phyloP scores from a whole-genome alignment of 2,329 filamentous ascomycete genomes.

The Didymella arachidicola region DNA sequence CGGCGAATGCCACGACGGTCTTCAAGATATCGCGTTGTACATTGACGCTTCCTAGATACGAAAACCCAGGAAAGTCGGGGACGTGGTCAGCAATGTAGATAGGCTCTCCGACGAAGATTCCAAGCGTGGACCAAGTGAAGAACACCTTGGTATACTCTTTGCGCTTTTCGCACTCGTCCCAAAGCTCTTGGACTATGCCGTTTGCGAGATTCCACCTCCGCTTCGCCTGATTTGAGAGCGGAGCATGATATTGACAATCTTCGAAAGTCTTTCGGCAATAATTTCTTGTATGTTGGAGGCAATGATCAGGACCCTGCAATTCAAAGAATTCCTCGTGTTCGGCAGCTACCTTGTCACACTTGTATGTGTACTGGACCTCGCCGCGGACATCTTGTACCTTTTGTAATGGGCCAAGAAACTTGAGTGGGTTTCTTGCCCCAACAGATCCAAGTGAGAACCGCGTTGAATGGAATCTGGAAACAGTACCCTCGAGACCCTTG shows the following conservation, averaged over 20 bases:
- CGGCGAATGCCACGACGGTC: conserved; percentile 34
- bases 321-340: conserved; percentile 34
- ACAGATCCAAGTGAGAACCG: conserved; percentile 33
- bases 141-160: conserved; percentile 29
- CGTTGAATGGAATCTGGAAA: conserved; percentile 23
- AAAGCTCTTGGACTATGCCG: conserved; percentile 26
- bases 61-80: conserved; percentile 32
- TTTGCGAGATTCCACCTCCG: conserved; percentile 30
- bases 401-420: conserved; percentile 35
- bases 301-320: conserved; percentile 24
- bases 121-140: conserved; percentile 31
- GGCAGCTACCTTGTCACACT: conserved; percentile 22
- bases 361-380: conserved; percentile 27
- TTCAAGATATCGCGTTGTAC: conserved; percentile 30
- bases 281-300: conserved; percentile 28
- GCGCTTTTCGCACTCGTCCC: conserved; percentile 25
- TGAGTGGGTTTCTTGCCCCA: conserved; percentile 28
- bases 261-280: conserved; percentile 32
- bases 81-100: conserved; percentile 28
- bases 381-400: conserved; percentile 28
- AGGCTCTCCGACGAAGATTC: conserved; percentile 30
- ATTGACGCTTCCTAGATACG: conserved; percentile 34
- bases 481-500: not conserved
- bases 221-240: conserved; percentile 20
- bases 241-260: conserved; percentile 26